A percentile compares a stretch with the other conserved stretches of the same genome.
Evolutionary conservation across 768 basidiomycete genomes (phyloP).

Genomic region (Russula dissimulans): DNA sequence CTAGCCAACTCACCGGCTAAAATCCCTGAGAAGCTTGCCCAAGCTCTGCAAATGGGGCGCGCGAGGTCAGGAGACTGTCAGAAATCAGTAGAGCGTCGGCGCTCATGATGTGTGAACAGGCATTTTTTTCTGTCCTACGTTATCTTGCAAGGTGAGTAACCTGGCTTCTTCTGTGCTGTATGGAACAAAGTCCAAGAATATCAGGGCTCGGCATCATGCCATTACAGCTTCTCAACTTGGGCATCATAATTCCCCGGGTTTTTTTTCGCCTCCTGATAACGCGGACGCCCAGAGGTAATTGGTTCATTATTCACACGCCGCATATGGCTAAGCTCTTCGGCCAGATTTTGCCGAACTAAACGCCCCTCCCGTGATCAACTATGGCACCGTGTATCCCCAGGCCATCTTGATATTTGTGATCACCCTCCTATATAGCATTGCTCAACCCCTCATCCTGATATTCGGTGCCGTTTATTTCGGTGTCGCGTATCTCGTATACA

Average conservation of each 20-base stretch:
- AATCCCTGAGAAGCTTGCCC: conserved; percentile 87
- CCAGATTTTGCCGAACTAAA: conserved; percentile 93
- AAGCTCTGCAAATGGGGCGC: conserved; percentile 66
- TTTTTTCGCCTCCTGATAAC: conserved; percentile 71
- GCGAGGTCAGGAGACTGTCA: conserved; percentile 41
- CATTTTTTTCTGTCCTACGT: conserved; percentile 84
- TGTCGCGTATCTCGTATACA: conserved; percentile 93
- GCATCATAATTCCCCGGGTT: conserved; percentile 73
- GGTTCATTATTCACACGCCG: not conserved
- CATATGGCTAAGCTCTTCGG: not conserved
- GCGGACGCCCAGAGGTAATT: conserved; percentile 77
- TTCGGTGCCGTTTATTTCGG: conserved; percentile 97
- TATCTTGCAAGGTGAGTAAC: conserved; percentile 58
- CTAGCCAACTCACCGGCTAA: conserved; percentile 90
- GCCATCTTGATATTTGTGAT: conserved; percentile 94
- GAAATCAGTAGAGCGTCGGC: conserved; percentile 8
- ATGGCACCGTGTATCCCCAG: conserved; percentile 94
- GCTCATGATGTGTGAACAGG: conserved; percentile 27
- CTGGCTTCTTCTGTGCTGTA: not conserved
- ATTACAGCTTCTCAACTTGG: conserved; percentile 85
- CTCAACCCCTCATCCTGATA: conserved; percentile 88
- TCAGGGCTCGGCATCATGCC: conserved; percentile 91
- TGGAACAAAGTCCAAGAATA: conserved; percentile 2
- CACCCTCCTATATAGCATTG: conserved; percentile 89
- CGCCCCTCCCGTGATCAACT: conserved; percentile 96